Evolutionary conservation across 352 stramenopile genomes (phyloP).

Genomic region (Globisporangium alternatum): DNA sequence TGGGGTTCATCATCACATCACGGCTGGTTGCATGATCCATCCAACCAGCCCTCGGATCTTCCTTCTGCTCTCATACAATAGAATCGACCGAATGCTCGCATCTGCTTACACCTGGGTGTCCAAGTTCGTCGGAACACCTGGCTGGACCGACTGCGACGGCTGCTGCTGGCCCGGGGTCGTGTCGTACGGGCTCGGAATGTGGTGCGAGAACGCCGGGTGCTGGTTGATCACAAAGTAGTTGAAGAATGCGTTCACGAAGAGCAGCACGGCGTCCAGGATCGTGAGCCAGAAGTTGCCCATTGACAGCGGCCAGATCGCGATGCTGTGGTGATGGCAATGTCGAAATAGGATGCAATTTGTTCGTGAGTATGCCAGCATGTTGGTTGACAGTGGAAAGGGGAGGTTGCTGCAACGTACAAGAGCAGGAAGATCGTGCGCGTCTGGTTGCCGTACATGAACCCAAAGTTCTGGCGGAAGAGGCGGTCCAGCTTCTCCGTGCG

Average conservation of each 20-base stretch:
- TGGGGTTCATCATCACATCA: background rate
- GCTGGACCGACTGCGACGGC: conserved; percentile 1
- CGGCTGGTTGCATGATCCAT: background rate
- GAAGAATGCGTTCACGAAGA: conserved; percentile 89
- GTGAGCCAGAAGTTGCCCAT: conserved; percentile 90
- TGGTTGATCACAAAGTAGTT: conserved; percentile 90
- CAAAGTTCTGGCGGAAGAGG: conserved; percentile 83
- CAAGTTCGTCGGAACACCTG: background rate
- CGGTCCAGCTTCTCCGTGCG: conserved; percentile 79
- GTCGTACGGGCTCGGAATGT: conserved; percentile 18
- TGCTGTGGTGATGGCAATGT: conserved; percentile 22
- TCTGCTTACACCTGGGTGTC: conserved; percentile 9
- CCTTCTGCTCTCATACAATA: background rate
- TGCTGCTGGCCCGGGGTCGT: conserved; percentile 5
- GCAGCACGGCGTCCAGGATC: conserved; percentile 81
- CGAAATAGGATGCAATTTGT: background rate
- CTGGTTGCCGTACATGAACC: conserved; percentile 90
- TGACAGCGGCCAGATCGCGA: conserved; percentile 87
- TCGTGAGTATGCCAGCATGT: background rate
- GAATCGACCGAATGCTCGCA: background rate
- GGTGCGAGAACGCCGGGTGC: conserved; percentile 56
- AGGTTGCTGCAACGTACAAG: conserved; percentile 59
- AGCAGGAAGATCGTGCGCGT: conserved; percentile 86
- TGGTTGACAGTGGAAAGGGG: background rate
- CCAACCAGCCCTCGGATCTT: background rate